phyloP scores from a whole-genome alignment of 2,329 filamentous ascomycete genomes.

The Xylaria sp. region DNA sequence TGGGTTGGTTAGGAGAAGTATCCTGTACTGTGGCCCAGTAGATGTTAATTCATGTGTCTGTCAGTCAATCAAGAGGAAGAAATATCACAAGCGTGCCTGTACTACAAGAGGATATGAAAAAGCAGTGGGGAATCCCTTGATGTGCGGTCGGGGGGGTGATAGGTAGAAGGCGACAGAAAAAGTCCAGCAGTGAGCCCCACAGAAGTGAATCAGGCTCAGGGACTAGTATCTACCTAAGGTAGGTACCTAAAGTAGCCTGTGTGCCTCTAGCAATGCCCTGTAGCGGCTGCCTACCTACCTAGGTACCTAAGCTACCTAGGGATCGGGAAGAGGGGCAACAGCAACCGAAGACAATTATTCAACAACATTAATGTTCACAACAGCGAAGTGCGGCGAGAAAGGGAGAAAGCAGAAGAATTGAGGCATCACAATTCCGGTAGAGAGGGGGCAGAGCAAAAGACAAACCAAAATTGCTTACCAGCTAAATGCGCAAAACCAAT shows the following conservation, averaged over 20 bases:
- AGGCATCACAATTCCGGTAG: no score
- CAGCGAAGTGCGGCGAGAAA: no score
- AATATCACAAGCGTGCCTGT: conserved; percentile 6
- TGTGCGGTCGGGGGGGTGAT: conserved; percentile 16
- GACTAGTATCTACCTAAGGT: conserved; percentile 18
- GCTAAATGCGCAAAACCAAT: conserved; percentile 4
- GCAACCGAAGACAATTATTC: neutral
- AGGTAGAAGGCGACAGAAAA: conserved; percentile 39
- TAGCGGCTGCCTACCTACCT: neutral
- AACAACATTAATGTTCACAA: neutral
- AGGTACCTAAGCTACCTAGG: neutral
- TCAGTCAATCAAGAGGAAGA: neutral
- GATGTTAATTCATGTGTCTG: conserved; percentile 14
- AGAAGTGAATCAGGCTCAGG: conserved; percentile 39
- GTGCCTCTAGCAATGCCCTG: conserved; percentile 21
- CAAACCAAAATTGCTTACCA: conserved; percentile 25
- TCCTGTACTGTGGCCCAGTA: neutral
- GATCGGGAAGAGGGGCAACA: conserved; percentile 4
- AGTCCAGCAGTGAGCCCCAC: conserved; percentile 40
- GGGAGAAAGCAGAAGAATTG: neutral
- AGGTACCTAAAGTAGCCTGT: neutral
- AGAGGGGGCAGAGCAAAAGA: neutral
- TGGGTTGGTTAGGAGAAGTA: neutral
- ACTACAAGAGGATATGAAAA: conserved; percentile 15
- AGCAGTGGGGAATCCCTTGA: conserved; percentile 20